Base-by-base conservation (phyloP, 257 asterid genomes). In the Gentiana straminea region DNA sequence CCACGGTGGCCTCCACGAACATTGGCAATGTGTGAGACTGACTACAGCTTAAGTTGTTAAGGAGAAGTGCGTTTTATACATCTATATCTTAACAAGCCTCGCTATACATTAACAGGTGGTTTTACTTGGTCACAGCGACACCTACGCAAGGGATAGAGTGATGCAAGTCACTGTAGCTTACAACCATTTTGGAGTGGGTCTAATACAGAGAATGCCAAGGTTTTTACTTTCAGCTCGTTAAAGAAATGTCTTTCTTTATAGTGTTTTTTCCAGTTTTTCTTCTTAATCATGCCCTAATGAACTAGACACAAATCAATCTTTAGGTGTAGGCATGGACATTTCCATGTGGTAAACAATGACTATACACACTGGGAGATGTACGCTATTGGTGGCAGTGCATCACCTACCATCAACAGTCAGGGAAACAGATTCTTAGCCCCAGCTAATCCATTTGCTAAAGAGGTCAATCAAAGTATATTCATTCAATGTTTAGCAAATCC, bases 301-400 rank as follows among this genome's bases (percentile, higher is more conserved):
- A 49, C 4, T 4, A 38, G 13, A 39, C 34, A 41, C 50, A 36
- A 12, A 50, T 41, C n/a, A 33, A 43, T 51, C 12, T 60, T 69
- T 83, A 86, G 97, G 85, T 90, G 98, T 52, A 79, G 98, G 57
- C 94, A 86, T 73, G 94, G 98, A 11, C 79, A 90, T 64, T 86
- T 90, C 69, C 97, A 89, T 68, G 90, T 86, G 52, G 97, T 86
- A 53, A 89, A 86, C 84, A 86, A 89, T 63, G 97, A 86, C 76
- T 86, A 89, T 68, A 89, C 97, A 50, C 83, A 79, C 35, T 89
- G 97, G 97, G 75, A 68, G 61, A 86, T 90, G 98, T 90, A 90
- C 64, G 98, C 98, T 3, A 90, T 90, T 49, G 96, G 98, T 59
- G 98, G 97, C 52, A 90, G 97, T 57, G 97, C 94, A n/a, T 50